Evolutionary conservation across 306 rosid genomes (phyloP).

Genomic region (Pyrus betulifolia): DNA sequence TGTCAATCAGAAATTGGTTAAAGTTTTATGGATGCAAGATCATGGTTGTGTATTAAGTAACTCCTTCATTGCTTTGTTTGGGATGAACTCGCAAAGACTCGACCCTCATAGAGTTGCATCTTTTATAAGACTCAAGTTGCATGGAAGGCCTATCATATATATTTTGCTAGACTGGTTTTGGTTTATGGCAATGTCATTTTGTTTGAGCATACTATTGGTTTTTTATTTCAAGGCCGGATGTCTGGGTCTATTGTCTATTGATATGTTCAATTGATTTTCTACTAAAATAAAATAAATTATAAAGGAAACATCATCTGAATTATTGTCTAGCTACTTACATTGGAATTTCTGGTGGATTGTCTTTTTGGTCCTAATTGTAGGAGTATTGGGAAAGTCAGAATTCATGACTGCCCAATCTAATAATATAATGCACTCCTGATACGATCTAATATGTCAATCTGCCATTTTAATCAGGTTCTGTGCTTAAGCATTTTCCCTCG

Average conservation of each 20-base stretch:
- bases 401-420: not conserved
- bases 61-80: not conserved
- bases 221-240: not conserved
- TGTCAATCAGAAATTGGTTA: not conserved
- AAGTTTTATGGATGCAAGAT: not conserved
- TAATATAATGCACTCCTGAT: not conserved
- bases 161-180: not conserved
- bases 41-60: not conserved
- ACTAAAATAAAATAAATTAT: not conserved
- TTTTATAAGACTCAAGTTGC: not conserved
- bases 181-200: not conserved
- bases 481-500: slow-evolving; percentile 39
- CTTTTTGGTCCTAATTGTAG: not conserved
- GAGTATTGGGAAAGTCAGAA: not conserved
- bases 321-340: not conserved
- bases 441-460: not conserved
- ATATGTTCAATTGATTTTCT: not conserved
- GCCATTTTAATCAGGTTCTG: slow-evolving; percentile 35
- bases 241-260: not conserved
- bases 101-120: no score
- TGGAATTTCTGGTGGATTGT: not conserved
- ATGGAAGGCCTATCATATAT: not conserved
- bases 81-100: no score
- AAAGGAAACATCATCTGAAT: not conserved
- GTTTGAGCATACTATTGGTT: not conserved